Conservation (phyloP, 1,284 basidiomycete genomes). For the Apiotrichum sp. region DNA sequence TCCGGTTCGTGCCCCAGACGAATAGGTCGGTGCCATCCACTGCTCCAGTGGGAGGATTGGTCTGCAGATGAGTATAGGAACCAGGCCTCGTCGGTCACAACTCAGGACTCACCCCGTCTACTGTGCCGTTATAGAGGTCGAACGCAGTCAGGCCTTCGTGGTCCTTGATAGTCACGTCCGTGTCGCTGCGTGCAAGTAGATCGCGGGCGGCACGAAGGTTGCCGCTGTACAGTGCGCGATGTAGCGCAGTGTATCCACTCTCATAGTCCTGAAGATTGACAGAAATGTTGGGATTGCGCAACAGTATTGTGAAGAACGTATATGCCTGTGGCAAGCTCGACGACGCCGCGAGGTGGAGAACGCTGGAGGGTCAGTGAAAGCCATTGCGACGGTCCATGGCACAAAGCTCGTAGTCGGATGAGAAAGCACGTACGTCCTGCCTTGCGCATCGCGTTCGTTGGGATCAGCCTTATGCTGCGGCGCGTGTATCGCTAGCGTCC, state of each 20-base stretch:
- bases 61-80: slow-evolving; percentile 50
- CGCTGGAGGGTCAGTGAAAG: slow-evolving; percentile 51
- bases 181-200: slow-evolving; percentile 67
- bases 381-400: slow-evolving; percentile 12
- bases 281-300: slow-evolving; percentile 67
- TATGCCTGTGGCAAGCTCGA: slow-evolving; percentile 57
- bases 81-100: too few relatives aligned
- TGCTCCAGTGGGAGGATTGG: slow-evolving; percentile 48
- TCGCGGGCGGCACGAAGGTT: slow-evolving; percentile 75
- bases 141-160: slow-evolving; percentile 86
- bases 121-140: slow-evolving; percentile 87
- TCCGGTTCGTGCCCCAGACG: slow-evolving; percentile 87
- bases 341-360: slow-evolving; percentile 73
- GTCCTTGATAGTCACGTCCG: slow-evolving; percentile 73
- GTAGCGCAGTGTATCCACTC: slow-evolving; percentile 86
- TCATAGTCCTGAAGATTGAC: slow-evolving; percentile 79
- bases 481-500: slow-evolving; percentile 55
- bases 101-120: slow-evolving; percentile 53
- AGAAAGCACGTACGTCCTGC: slow-evolving; percentile 34
- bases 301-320: slow-evolving; percentile 74
- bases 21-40: slow-evolving; percentile 59
- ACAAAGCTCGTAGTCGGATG: too few relatives aligned
- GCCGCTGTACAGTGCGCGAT: slow-evolving; percentile 81
- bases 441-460: slow-evolving; percentile 42
- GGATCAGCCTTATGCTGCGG: slow-evolving; percentile 37